Evolutionary conservation across 352 stramenopile species (phyloP), one percentile per base, ranked within the genome.

Genomic region (Hyaloperonospora arabidopsidis): DNA sequence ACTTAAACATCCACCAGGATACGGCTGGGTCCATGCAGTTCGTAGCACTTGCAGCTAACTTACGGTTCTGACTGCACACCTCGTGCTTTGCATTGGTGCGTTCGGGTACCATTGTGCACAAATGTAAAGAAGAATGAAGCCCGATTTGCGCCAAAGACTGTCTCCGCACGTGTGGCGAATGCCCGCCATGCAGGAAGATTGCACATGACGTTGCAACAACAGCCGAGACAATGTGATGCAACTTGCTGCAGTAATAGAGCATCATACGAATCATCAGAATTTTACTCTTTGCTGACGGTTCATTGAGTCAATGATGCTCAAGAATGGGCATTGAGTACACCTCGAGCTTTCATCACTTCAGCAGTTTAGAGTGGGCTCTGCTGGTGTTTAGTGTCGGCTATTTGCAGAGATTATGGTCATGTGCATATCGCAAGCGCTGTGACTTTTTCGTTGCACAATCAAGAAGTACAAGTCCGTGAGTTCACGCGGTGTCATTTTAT

Each of bases 231-330:
- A 47, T 59, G 13, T 46, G 22, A 44, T 54, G 41, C n/a, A 67
- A 15, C 49, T 61, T 7, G 44, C 58, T n/a, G 13, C 62, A 79
- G 36, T 64, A 61, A 19, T 45, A 57, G 5, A 82, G 70, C 19
- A 65, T 82, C 19, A 75, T 49, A 4, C 70, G 74, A 52, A 57
- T 88, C 2, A 52, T 90, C 23, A 77, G 86, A 47, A 76, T 77
- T 0, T 90, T 81, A 54, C 84, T 75, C 8, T 87, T 76, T 1
- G 87, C 87, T 63, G 87, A 85, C 49, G 77, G 88, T 65, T 64
- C 72, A 29, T 47, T 79, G 22, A 70, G 76, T 19, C 88, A 84
- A 54, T 40, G 58, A 4, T 32, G 25, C n/a, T n/a, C n/a, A n/a
- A n/a, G n/a, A n/a, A n/a, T n/a, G n/a, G n/a, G n/a, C n/a, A n/a